Evolutionary conservation across 2,329 filamentous ascomycete genomes (phyloP), one percentile per base, ranked within the genome.

Genomic region (Apiospora phragmitis): DNA sequence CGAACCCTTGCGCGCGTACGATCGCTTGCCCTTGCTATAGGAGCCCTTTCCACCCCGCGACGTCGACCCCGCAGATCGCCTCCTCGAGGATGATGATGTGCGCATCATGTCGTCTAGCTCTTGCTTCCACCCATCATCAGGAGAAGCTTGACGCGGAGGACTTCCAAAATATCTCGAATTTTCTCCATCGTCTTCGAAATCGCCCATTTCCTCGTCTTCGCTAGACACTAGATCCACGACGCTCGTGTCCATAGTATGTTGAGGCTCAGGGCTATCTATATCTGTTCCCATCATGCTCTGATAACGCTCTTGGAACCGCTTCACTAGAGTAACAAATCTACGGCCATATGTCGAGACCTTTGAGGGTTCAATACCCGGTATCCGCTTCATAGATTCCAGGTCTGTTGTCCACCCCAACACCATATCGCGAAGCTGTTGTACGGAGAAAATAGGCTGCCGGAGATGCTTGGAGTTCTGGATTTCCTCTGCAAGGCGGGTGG

Each of bases 351-450:
- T 83, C 62, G 84, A 78, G 32, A 94, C 91, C 77, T 90, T 91
- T 35, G 90, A 88, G 1, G 78, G 73, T 69, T 91, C 86, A 71
- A 95, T 91, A 12, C 87, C 88, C 0, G 86, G 85, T 67, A 95
- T 92, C 11, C 80, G 80, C 42, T 81, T 82, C 89, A 96, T 92
- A 70, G 89, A 83, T 21, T 88, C 86, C 12, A 89, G 76, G 11
- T 85, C 89, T 9, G 83, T 85, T 0, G 92, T 93, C 85, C 92
- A 92, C 43, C 85, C 81, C 67, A 94, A 89, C 16, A 89, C 91
- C 92, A 96, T 95, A 74, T 92, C 88, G 45, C 91, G 89, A 68
- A 94, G 86, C 18, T 93, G 86, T 29, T 85, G 85, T 72, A 94
- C 91, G 0, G 89, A 90, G 77, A 96, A 96, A 0, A 91, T 83